Base-by-base conservation (phyloP, 2,329 filamentous ascomycete genomes). In the Amphichorda felina region DNA sequence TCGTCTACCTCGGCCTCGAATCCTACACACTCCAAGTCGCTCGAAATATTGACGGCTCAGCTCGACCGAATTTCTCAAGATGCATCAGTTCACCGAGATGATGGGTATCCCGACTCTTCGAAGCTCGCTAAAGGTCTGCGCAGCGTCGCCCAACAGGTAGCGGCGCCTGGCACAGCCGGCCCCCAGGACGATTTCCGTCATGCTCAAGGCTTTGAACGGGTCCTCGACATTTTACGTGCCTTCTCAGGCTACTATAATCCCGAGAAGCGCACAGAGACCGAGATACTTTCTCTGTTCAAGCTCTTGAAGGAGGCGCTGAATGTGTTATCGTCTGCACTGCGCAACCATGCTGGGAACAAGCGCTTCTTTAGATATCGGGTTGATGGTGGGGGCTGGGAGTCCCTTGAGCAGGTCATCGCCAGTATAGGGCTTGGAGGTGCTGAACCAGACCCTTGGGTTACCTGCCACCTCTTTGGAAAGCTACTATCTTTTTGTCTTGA, bases 121-220 rank as follows among this genome's bases (percentile, higher is more conserved):
- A 56, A 59, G 7, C 59, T 80, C 25, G 54, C 70, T 42, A 68
- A 74, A 44, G 63, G 66, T 36, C 64, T 83, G 38, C 72, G 75
- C 44, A 69, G 75, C 35, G 71, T 89, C 40, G 74, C 78, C 48
- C 81, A 85, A 40, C 63, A 74, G 42, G 55, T 77, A 19, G 61
- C 68, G 29, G 64, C 68, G 8, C 49, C 61, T 27, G 55, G 32
- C 19, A 63, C 66, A 3, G 61, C 61, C 40, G 55, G 65, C 4
- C 61, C 65, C 5, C 85, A 87, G 60, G 84, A 94, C 60, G 79
- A 84, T 46, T 94, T 95, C 53, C 76, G 88, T 44, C 76, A 84
- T 50, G 70, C 87, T 18, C 68, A 72, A 38, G 88, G 88, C 48
- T 94, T 94, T 55, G 75, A 85, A 47, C 68, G 70, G 30, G 60